Percentiles rank a stretch among this genome's conserved stretches.
These are phyloP conservation scores for Pelomyxa schiedti DNA, from an alignment of 78 protist genomes.

Conservation along the genomic window DNA sequence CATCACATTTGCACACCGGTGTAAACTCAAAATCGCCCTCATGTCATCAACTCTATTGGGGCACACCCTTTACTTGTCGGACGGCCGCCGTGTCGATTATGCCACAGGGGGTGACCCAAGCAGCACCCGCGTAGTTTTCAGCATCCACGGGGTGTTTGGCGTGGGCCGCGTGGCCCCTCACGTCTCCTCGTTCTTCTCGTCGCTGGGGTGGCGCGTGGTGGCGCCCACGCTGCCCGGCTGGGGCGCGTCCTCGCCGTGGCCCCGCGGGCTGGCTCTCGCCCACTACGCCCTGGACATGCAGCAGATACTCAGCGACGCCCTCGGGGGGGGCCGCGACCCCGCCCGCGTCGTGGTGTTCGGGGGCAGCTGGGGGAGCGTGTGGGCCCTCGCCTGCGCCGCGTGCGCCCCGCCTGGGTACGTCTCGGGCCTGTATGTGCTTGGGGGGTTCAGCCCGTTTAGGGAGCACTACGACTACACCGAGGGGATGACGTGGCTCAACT, in stretches of 20 bases:
- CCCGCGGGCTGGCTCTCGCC: neutral
- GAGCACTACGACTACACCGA: neutral
- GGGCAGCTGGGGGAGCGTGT: neutral
- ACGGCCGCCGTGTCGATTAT: neutral
- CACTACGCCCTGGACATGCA: neutral
- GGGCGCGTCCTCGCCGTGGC: neutral
- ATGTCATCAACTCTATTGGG: too few relatives aligned
- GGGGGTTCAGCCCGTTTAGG: neutral
- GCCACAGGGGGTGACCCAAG: neutral
- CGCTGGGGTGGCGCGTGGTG: neutral
- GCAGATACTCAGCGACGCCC: neutral
- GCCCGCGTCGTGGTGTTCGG: neutral
- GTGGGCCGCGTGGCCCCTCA: neutral
- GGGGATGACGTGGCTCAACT: constrained; percentile 1
- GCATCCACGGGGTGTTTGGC: neutral
- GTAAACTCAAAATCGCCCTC: too few relatives aligned
- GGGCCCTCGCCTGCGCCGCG: neutral
- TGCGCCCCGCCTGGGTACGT: neutral
- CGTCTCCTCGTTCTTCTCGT: neutral
- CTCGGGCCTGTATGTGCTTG: neutral
- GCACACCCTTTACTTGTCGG: neutral
- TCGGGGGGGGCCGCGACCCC: neutral
- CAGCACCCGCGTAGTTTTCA: neutral
- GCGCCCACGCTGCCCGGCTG: constrained; percentile 2
- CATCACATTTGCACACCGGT: too few relatives aligned